A percentile compares a stretch with the other conserved stretches of the same genome.
Conservation (phyloP, 2,329 filamentous ascomycete species). For the Beauveria bassiana region DNA sequence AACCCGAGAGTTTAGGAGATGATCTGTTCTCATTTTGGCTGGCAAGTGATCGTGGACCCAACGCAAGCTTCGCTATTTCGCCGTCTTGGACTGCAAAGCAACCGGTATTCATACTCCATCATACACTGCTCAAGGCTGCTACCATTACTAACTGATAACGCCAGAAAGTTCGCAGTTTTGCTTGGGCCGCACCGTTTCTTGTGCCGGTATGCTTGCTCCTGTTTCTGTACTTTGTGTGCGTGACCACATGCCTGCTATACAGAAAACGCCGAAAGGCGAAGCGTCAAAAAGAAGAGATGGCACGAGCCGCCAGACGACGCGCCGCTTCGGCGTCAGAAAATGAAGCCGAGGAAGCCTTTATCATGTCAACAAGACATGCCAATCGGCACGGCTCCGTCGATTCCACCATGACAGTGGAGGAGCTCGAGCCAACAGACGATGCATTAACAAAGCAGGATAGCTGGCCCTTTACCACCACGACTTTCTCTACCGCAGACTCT, state of each 20-base stretch:
- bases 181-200: slow-evolving; percentile 22
- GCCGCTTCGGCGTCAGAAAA: slow-evolving; percentile 2
- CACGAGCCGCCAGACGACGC: neutral
- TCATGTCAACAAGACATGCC: slow-evolving; percentile 2
- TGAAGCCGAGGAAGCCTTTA: slow-evolving; percentile 14
- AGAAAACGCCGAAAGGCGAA: slow-evolving; percentile 20
- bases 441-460: slow-evolving; percentile 9
- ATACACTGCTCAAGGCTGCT: neutral
- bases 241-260: slow-evolving; percentile 21
- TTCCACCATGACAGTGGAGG: slow-evolving; percentile 10
- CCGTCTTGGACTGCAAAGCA: slow-evolving; percentile 24
- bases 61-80: slow-evolving; percentile 23
- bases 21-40: slow-evolving; percentile 25
- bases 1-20: slow-evolving; percentile 19
- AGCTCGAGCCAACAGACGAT: neutral
- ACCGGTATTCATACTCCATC: slow-evolving; percentile 13
- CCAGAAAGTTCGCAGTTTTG: slow-evolving; percentile 17
- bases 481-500: slow-evolving; percentile 1
- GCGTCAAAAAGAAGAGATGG: slow-evolving; percentile 13
- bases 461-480: slow-evolving; percentile 11
- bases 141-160: neutral
- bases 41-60: slow-evolving; percentile 16
- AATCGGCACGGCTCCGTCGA: slow-evolving; percentile 14
- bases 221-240: slow-evolving; percentile 21
- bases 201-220: slow-evolving; percentile 24